These are phyloP conservation scores for Cladosporium sp. DNA, from an alignment of 2,329 filamentous ascomycete species.

Conservation along the genomic window DNA sequence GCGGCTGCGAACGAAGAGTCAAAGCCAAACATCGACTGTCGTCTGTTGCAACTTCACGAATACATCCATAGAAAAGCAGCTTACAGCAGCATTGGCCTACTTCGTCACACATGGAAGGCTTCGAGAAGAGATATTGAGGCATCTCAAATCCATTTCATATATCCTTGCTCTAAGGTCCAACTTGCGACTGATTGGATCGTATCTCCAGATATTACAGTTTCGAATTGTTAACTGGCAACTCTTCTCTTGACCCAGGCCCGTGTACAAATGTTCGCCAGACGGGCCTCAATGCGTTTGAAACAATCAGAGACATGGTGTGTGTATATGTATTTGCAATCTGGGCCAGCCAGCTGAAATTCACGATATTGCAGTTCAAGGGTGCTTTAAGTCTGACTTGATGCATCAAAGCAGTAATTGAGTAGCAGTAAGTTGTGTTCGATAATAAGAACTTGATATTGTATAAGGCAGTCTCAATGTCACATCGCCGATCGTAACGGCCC, in stretches of 20 bases:
- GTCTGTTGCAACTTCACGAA: too few species aligned
- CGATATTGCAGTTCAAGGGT: background rate
- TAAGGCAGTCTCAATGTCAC: background rate
- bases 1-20: too few species aligned
- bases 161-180: background rate
- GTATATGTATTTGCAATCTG: background rate
- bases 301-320: background rate
- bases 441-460: background rate
- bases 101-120: background rate
- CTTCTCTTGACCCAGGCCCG: background rate
- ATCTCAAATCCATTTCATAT: too few species aligned
- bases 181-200: background rate
- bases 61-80: too few species aligned
- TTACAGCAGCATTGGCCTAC: too few species aligned
- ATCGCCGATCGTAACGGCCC: constrained; percentile 1
- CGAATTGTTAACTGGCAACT: background rate
- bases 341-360: background rate
- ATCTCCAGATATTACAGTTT: background rate
- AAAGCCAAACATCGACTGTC: too few species aligned
- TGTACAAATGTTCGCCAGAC: background rate
- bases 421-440: background rate
- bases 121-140: background rate
- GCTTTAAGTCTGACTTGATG: background rate
- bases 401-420: background rate
- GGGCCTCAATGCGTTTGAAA: background rate